Evolutionary conservation across 306 rosid species (phyloP).

Genomic region (Vigna hirtella): DNA sequence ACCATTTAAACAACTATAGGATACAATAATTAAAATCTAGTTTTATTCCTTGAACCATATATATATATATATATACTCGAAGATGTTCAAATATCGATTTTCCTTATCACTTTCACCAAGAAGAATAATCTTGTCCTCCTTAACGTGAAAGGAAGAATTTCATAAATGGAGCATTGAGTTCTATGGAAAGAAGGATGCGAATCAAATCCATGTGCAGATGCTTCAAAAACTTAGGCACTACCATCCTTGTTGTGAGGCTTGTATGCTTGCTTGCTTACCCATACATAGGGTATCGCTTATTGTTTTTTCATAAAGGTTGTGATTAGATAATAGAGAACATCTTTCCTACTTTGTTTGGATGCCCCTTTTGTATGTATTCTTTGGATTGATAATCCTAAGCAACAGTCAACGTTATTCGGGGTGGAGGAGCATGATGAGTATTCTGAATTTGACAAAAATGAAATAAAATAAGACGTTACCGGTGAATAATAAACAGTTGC

Average conservation of each 20-base stretch:
- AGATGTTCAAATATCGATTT: constrained; percentile 38
- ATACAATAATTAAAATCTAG: background rate
- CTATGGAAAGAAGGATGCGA: constrained; percentile 45
- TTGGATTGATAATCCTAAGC: constrained; percentile 44
- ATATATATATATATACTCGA: background rate
- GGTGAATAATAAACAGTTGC: constrained; percentile 24
- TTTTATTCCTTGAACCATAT: constrained; percentile 44
- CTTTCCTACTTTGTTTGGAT: constrained; percentile 54
- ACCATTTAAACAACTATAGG: background rate
- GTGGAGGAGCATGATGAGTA: background rate
- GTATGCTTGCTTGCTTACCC: constrained; percentile 50
- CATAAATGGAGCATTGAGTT: constrained; percentile 51
- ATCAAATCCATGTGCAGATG: constrained; percentile 54
- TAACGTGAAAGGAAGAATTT: constrained; percentile 46
- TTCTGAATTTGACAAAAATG: background rate
- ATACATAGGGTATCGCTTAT: constrained; percentile 46
- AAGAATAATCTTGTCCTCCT: constrained; percentile 4
- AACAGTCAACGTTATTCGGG: constrained; percentile 18
- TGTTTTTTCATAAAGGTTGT: constrained; percentile 46
- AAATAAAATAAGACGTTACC: constrained; percentile 13
- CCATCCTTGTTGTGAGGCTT: constrained; percentile 44
- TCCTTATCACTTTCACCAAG: constrained; percentile 36
- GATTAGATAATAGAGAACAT: constrained; percentile 47
- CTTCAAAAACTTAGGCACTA: constrained; percentile 36
- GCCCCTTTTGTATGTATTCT: constrained; percentile 45